phyloP scores from a whole-genome alignment of 75 land plant species.

The Sequoia sempervirens region DNA sequence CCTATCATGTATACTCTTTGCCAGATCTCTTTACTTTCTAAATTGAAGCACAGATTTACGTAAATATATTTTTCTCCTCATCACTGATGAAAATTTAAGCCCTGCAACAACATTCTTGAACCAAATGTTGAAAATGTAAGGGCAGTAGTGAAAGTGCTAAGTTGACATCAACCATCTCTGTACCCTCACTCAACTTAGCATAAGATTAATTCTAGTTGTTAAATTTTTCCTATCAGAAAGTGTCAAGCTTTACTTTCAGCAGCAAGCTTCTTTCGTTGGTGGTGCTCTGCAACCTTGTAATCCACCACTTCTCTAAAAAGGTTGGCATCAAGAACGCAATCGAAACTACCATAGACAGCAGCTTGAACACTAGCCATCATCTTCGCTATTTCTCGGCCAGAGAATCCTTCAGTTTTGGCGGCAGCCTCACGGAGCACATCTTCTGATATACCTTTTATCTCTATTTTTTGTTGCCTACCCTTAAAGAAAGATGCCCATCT shows the following conservation, averaged over 20 bases:
- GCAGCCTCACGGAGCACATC: conserved; percentile 79
- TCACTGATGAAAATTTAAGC: not conserved
- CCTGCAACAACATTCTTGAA: not conserved
- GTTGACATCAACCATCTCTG: not conserved
- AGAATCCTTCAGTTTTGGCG: conserved; percentile 81
- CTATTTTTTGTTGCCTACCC: conserved; percentile 67
- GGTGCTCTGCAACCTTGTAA: conserved; percentile 94
- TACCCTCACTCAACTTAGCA: not conserved
- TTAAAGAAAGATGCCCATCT: conserved; percentile 39
- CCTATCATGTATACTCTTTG: not conserved
- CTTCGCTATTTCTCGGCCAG: conserved; percentile 90
- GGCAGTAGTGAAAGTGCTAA: not conserved
- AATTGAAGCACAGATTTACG: not conserved
- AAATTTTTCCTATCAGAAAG: not conserved
- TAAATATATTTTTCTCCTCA: not conserved
- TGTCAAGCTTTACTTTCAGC: conserved; percentile 9
- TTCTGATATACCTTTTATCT: conserved; percentile 70
- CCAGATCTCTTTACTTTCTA: too few species aligned
- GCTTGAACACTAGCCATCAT: conserved; percentile 90
- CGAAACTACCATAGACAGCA: conserved; percentile 81
- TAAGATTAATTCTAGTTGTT: not conserved
- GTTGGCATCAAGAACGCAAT: conserved; percentile 64
- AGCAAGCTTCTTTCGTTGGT: conserved; percentile 63
- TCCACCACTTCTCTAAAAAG: conserved; percentile 85
- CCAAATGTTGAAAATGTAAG: not conserved